Evolutionary conservation across 495 filamentous ascomycete genomes (phyloP), one percentile per base, ranked within the genome.

Genomic region (Aspergillus sclerotioniger): DNA sequence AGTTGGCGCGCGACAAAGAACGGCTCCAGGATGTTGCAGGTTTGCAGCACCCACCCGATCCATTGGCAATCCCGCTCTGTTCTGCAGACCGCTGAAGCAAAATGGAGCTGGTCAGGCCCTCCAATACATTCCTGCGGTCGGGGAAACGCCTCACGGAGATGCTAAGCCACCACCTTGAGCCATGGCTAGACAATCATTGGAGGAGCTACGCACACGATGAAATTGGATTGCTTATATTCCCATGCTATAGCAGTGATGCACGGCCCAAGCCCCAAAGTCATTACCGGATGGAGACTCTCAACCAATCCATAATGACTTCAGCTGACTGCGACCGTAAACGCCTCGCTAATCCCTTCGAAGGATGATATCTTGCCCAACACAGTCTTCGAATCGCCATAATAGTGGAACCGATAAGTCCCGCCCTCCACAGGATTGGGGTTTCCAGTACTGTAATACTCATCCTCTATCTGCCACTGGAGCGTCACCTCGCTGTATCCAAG

Each of bases 321-420:
- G 17, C 25, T 57, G 6, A 51, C 17, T 19, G 50, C 49, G 25
- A 89, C 75, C 13, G 60, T 81, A 74, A 97, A 95, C 57, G 67
- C 70, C 32, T 80, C 76, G 67, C 89, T 90, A 13, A 81, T 77
- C 0, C 92, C 92, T 67, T 92, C 87, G 77, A 98, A 96, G 49
- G 79, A 64, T 41, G 76, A 81, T 46, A 96, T 83, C 17, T 64
- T 71, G n/a, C 92, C 92, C 9, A 74, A 68, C 21, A 87, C 61
- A 54, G 76, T 75, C 80, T 92, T 97, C 21, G 84, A 80, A 71
- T 96, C 90, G 0, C 93, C 93, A 75, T 84, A 94, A 65, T 98
- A 98, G 73, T 81, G 81, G 54, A 98, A 73, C 28, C 92, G 79
- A 76, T 96, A 97, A 62, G 77, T 77, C 15, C 91, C 93, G 43